Percentiles rank a stretch among this genome's conserved stretches.
These are phyloP conservation scores for Puccinia novopanici DNA, from an alignment of 1,284 basidiomycete genomes.

Conservation along the genomic window DNA sequence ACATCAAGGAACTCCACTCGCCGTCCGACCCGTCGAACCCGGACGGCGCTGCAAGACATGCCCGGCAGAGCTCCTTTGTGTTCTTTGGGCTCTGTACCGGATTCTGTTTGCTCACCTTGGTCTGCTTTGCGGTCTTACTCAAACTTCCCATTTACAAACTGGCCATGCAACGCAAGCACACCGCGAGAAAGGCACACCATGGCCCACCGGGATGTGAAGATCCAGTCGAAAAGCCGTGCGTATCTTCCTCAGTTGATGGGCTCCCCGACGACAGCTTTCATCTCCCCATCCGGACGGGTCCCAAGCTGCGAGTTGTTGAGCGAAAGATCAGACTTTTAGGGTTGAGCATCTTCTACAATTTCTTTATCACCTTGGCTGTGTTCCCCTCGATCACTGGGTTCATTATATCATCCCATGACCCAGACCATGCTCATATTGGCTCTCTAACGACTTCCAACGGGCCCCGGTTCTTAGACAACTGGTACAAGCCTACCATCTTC, in stretches of 20 bases:
- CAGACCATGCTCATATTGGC: background rate
- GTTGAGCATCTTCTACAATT: slow-evolving; percentile 55
- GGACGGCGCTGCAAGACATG: background rate
- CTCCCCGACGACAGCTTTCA: background rate
- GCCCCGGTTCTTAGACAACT: slow-evolving; percentile 15
- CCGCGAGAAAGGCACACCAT: background rate
- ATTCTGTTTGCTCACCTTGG: slow-evolving; percentile 18
- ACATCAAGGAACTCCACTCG: slow-evolving; percentile 52
- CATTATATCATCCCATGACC: slow-evolving; percentile 52
- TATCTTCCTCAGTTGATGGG: slow-evolving; percentile 1
- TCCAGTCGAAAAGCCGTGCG: background rate
- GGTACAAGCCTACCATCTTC: slow-evolving; percentile 53
- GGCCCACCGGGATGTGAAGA: background rate
- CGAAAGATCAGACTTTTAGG: slow-evolving; percentile 56
- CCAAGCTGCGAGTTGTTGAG: slow-evolving; percentile 51
- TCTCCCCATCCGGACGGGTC: background rate
- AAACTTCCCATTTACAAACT: slow-evolving; percentile 33
- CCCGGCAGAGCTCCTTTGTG: slow-evolving; percentile 24
- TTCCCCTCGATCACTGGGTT: slow-evolving; percentile 56
- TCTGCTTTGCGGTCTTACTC: slow-evolving; percentile 23
- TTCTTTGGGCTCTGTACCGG: slow-evolving; percentile 24
- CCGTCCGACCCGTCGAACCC: slow-evolving; percentile 19
- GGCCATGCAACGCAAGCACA: slow-evolving; percentile 18
- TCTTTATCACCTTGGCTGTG: slow-evolving; percentile 55
- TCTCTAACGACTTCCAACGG: background rate